phyloP scores from a whole-genome alignment of 495 filamentous ascomycete genomes.

The Tricharina praecox region DNA sequence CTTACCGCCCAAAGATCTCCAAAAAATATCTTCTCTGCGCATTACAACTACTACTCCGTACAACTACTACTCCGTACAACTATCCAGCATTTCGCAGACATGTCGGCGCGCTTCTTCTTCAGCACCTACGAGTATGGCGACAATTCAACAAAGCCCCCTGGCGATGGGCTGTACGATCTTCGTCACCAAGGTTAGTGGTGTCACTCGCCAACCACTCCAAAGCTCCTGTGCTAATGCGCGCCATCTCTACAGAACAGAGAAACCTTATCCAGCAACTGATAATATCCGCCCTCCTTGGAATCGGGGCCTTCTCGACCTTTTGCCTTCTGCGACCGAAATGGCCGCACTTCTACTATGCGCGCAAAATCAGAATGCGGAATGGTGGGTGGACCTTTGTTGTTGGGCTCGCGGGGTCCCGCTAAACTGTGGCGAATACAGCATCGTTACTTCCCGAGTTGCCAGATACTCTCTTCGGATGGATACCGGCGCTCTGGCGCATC shows the following conservation, averaged over 20 bases:
- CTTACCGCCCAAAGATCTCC: no score
- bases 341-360: constrained; percentile 79
- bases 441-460: constrained; percentile 68
- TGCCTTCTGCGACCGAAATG: constrained; percentile 73
- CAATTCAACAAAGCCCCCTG: background rate
- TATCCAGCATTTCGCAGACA: no score
- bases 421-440: constrained; percentile 26
- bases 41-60: no score
- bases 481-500: constrained; percentile 70
- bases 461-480: constrained; percentile 83
- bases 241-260: constrained; percentile 1
- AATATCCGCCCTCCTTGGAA: constrained; percentile 19
- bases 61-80: no score
- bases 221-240: background rate
- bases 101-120: constrained; percentile 1
- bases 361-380: constrained; percentile 29
- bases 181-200: background rate
- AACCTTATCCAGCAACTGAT: constrained; percentile 18
- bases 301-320: constrained; percentile 23
- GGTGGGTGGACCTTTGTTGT: no score
- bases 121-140: constrained; percentile 1
- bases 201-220: background rate
- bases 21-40: no score
- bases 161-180: background rate
- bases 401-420: background rate